These are phyloP conservation scores for Stephanodiscus triporus DNA, from an alignment of 108 stramenopile genomes.

Conservation along the genomic window DNA sequence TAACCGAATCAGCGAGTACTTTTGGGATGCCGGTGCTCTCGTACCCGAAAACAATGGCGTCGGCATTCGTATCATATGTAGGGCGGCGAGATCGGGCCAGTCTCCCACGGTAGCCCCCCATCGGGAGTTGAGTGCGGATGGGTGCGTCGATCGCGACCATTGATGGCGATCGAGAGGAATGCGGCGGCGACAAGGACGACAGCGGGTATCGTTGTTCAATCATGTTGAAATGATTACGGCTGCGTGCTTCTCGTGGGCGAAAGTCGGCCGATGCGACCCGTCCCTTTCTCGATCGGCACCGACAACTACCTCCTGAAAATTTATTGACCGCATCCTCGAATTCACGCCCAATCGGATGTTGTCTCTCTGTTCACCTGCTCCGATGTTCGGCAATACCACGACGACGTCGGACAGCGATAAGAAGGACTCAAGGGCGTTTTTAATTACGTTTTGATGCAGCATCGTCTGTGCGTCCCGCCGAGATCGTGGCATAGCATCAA, in stretches of 20 bases:
- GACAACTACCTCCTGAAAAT: conserved; percentile 36
- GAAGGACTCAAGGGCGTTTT: not conserved
- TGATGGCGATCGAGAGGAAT: not conserved
- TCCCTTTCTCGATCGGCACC: not conserved
- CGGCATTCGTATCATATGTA: conserved; percentile 15
- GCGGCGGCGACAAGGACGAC: not conserved
- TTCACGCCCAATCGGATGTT: conserved; percentile 6
- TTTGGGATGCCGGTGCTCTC: conserved; percentile 53
- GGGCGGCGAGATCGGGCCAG: conserved; percentile 13
- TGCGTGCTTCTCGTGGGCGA: conserved; percentile 29
- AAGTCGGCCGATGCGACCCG: conserved; percentile 15
- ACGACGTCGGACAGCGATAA: conserved; percentile 20
- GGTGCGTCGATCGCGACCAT: conserved; percentile 45
- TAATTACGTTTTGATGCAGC: not conserved
- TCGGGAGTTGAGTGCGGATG: conserved; percentile 41
- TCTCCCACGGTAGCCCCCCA: conserved; percentile 8
- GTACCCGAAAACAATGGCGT: conserved; percentile 46
- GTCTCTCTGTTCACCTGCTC: not conserved
- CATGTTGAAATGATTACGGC: conserved; percentile 4
- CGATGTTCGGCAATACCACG: conserved; percentile 29
- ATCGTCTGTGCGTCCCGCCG: not conserved
- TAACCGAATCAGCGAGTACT: conserved; percentile 9
- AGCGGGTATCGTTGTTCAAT: not conserved
- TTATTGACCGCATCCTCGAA: conserved; percentile 42
- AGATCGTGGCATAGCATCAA: conserved; percentile 44